Evolutionary conservation across 768 basidiomycete genomes (phyloP).

Genomic region (Asterophora parasitica): DNA sequence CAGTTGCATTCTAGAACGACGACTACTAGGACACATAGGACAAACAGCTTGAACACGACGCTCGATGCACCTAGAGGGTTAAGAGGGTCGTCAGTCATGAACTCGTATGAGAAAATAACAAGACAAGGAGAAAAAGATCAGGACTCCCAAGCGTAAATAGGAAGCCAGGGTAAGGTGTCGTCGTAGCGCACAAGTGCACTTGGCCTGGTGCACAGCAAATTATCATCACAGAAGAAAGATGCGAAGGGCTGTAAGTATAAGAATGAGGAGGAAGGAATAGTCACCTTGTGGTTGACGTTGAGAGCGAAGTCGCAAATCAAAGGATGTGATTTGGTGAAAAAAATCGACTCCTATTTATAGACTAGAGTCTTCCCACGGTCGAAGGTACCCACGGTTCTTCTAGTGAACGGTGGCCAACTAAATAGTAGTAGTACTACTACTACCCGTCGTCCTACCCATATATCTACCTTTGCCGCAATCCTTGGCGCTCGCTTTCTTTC

Average conservation of each 20-base stretch:
- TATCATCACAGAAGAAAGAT: constrained; percentile 34
- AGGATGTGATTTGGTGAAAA: too few species aligned
- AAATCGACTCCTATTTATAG: not conserved
- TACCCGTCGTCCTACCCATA: constrained; percentile 5
- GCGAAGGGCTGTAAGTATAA: not conserved
- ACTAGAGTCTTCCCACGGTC: constrained; percentile 3
- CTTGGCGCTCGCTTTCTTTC: constrained; percentile 12
- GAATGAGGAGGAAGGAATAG: constrained; percentile 2
- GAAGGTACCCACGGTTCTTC: constrained; percentile 10
- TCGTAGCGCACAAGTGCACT: constrained; percentile 38
- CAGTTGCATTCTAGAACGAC: too few species aligned
- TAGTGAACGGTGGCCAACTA: not conserved
- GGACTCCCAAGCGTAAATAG: constrained; percentile 50
- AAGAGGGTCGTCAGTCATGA: not conserved
- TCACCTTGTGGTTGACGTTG: constrained; percentile 14
- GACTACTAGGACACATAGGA: not conserved
- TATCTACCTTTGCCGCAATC: constrained; percentile 6
- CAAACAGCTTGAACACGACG: not conserved
- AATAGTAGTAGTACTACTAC: constrained; percentile 1
- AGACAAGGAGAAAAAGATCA: constrained; percentile 24
- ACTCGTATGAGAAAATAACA: not conserved
- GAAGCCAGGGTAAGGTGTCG: constrained; percentile 42
- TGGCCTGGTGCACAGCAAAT: constrained; percentile 59
- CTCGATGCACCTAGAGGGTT: not conserved
- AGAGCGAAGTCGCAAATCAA: not conserved